These are phyloP conservation scores for Linnemannia hyalina DNA, from an alignment of 192 early-diverging fungal species.

Conservation along the genomic window DNA sequence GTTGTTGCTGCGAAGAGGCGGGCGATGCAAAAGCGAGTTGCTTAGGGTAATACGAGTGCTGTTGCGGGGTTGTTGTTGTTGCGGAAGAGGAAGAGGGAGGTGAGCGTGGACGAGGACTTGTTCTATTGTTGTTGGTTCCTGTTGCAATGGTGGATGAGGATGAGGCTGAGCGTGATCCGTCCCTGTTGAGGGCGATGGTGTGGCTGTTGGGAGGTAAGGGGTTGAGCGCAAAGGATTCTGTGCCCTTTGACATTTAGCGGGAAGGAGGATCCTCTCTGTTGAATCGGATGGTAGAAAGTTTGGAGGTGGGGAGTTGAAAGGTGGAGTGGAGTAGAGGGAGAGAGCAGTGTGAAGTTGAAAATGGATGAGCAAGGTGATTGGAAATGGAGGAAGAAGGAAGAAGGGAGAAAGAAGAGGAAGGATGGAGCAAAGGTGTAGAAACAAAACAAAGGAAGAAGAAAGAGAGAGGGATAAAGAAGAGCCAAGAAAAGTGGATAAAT, in stretches of 20 bases:
- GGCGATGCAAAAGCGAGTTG: constrained; percentile 37
- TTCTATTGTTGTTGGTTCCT: not conserved
- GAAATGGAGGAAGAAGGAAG: not conserved
- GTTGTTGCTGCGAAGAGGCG: not conserved
- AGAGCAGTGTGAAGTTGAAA: not conserved
- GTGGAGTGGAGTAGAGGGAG: not conserved
- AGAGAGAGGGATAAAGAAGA: not conserved
- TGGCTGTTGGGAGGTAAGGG: constrained; percentile 28
- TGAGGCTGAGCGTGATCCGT: constrained; percentile 37
- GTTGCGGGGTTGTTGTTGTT: constrained; percentile 6
- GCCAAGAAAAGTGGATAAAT: not conserved
- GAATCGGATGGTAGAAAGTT: not conserved
- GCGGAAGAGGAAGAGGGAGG: constrained; percentile 8
- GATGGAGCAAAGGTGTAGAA: not conserved
- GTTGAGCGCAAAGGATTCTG: constrained; percentile 53
- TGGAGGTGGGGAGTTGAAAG: not conserved
- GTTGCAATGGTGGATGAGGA: not conserved
- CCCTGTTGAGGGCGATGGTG: constrained; percentile 42
- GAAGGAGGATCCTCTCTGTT: not conserved
- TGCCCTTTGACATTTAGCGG: constrained; percentile 54
- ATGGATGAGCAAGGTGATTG: too few relatives aligned
- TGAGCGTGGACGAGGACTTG: constrained; percentile 31
- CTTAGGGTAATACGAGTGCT: constrained; percentile 18
- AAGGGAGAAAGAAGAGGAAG: not conserved
- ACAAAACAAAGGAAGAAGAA: not conserved